Base-by-base conservation (phyloP, 441 rosid species). In the Kokia cookei region DNA sequence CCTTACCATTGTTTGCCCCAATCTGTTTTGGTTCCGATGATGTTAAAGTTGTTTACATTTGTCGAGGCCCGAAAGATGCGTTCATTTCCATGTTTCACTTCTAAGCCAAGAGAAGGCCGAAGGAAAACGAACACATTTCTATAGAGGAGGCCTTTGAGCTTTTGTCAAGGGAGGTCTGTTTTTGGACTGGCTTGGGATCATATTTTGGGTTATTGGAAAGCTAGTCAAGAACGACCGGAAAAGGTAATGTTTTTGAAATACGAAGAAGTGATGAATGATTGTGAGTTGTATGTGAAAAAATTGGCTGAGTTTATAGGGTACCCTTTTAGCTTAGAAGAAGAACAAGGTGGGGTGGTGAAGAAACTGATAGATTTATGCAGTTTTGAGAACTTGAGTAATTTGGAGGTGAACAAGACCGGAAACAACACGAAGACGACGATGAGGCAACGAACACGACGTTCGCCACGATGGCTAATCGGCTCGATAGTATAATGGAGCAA, bases 11-110 rank as follows among this genome's bases (percentile, higher is more conserved):
- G 73, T 37, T 77, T 79, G 79, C 75, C 69, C 29, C 73, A 79
- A 51, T 73, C 81, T 67, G 61, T 75, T 26, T 19, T 24, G 17
- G 71, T 24, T 42, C 79, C 27, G 74, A 29, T 69, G 13, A 62
- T 37, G 15, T 73, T 35, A 77, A 82, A 54, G 68, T 77, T 8
- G 81, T 82, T n/a, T 79, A 82, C 59, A 81, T 82, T 35, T 82
- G 77, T 17, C 72, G 81, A 35, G 71, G 27, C 29, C 58, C 72
- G 1, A 82, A 79, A 59, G 83, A 82, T 50, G 59, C 77, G 7
- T 79, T 82, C 13, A 48, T 82, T 29, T 82, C 85, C 22, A 75
- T 35, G 24, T 82, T 80, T 78, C 77, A 77, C 63, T 79, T 73
- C 7, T 7, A 42, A 68, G 22, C 19, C 1, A 29, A 51, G 50